Percentiles rank a stretch among this genome's conserved stretches.
These are phyloP conservation scores for Acarospora socialis DNA, from an alignment of 2,329 filamentous ascomycete genomes.

Conservation along the genomic window DNA sequence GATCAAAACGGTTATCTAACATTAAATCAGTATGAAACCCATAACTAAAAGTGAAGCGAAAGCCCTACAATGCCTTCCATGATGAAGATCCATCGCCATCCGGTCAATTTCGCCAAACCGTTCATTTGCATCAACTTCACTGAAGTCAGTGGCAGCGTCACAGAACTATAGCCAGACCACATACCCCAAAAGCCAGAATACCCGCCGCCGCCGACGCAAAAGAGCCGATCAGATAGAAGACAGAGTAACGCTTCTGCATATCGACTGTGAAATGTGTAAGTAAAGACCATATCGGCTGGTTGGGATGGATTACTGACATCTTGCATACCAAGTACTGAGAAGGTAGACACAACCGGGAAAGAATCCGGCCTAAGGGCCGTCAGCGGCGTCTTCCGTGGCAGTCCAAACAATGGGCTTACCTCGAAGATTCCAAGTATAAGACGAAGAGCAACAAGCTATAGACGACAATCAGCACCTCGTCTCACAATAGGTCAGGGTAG, in stretches of 20 bases:
- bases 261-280: constrained; percentile 16
- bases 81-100: constrained; percentile 13
- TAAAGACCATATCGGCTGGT: constrained; percentile 9
- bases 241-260: constrained; percentile 26
- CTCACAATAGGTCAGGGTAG: too few relatives aligned
- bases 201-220: constrained; percentile 35
- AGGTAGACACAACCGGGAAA: constrained; percentile 59
- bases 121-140: constrained; percentile 14
- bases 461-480: too few relatives aligned
- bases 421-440: constrained; percentile 50
- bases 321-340: constrained; percentile 59
- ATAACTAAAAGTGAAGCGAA: not conserved
- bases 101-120: constrained; percentile 15
- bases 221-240: constrained; percentile 37
- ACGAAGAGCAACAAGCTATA: constrained; percentile 43
- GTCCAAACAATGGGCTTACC: constrained; percentile 21
- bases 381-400: too few relatives aligned
- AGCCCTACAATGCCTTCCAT: constrained; percentile 12
- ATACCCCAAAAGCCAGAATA: constrained; percentile 32
- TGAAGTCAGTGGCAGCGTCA: too few relatives aligned
- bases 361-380: constrained; percentile 45
- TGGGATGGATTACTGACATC: constrained; percentile 33
- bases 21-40: too few relatives aligned
- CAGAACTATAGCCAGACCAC: too few relatives aligned
- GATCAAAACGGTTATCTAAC: constrained; percentile 17